Percentiles rank a stretch among this genome's conserved stretches.
Evolutionary conservation across 2,329 filamentous ascomycete genomes (phyloP).

Genomic region (Scytalidium lignicola): DNA sequence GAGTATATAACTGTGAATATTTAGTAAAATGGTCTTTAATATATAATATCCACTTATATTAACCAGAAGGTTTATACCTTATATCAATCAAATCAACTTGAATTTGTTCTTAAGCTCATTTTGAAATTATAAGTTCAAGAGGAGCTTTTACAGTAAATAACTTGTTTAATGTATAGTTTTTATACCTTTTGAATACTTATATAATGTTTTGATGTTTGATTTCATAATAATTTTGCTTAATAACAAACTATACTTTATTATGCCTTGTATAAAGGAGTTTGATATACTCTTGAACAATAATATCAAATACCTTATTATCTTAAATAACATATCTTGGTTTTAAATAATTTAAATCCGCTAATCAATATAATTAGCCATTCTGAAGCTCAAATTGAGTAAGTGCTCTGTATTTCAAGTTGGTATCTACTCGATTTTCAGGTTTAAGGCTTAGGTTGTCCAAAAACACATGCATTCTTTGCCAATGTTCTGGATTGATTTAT

Average conservation of each 20-base stretch:
- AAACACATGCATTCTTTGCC: not conserved
- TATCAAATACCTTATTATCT: too few species aligned
- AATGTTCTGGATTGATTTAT: not conserved
- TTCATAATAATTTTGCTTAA: conserved; percentile 16
- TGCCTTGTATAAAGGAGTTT: too few species aligned
- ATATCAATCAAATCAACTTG: conserved; percentile 17
- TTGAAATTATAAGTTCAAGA: not conserved
- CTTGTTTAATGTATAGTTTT: not conserved
- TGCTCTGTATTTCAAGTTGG: not conserved
- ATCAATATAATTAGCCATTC: not conserved
- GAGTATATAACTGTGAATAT: conserved; percentile 9
- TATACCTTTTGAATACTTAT: not conserved
- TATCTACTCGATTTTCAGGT: not conserved
- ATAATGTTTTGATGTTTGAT: not conserved
- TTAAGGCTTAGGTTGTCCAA: not conserved
- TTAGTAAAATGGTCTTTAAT: conserved; percentile 17
- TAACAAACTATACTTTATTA: conserved; percentile 2
- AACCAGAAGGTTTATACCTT: conserved; percentile 7
- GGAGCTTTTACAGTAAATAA: not conserved
- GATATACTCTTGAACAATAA: too few species aligned
- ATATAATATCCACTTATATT: conserved; percentile 14
- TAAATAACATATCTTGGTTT: too few species aligned
- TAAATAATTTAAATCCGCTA: too few species aligned
- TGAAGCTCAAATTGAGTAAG: not conserved
- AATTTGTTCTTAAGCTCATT: not conserved